Evolutionary conservation across 345 rosid genomes (phyloP).

Genomic region (Geranium brycei): DNA sequence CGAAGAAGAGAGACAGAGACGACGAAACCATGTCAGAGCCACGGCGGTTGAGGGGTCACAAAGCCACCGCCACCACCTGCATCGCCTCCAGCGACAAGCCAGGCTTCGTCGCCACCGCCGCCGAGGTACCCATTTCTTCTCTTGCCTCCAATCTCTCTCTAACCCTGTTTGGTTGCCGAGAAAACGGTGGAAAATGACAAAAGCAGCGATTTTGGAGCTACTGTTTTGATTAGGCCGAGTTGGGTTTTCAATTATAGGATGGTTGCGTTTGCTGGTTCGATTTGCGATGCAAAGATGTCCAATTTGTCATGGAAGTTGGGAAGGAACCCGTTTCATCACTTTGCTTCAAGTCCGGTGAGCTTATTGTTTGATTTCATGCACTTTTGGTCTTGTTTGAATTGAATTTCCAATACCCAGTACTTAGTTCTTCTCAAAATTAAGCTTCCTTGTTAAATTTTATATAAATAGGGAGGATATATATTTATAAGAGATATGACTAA

Average conservation of each 20-base stretch:
- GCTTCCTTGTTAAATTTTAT: too few species aligned
- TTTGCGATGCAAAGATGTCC: constrained; percentile 81
- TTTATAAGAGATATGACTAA: too few species aligned
- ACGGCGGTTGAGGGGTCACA: constrained; percentile 68
- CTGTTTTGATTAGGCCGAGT: background rate
- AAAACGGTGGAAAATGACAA: too few species aligned
- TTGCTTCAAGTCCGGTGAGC: constrained; percentile 64
- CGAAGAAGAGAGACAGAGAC: background rate
- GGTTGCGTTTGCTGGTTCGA: constrained; percentile 89
- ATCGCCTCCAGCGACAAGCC: constrained; percentile 63
- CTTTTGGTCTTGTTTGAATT: background rate
- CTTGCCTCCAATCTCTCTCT: background rate
- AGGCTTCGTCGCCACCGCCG: constrained; percentile 57
- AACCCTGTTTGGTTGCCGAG: background rate
- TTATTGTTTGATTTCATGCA: background rate
- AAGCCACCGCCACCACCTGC: constrained; percentile 62
- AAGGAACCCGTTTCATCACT: constrained; percentile 58
- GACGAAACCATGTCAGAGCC: constrained; percentile 32
- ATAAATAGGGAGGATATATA: too few species aligned
- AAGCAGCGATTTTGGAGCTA: background rate
- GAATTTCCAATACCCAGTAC: background rate
- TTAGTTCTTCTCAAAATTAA: too few species aligned
- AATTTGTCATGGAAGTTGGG: constrained; percentile 44
- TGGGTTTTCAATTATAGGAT: constrained; percentile 31
- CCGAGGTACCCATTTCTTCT: constrained; percentile 36